phyloP scores from a whole-genome alignment of 305 asterid species.

The Solanum hybrid region DNA sequence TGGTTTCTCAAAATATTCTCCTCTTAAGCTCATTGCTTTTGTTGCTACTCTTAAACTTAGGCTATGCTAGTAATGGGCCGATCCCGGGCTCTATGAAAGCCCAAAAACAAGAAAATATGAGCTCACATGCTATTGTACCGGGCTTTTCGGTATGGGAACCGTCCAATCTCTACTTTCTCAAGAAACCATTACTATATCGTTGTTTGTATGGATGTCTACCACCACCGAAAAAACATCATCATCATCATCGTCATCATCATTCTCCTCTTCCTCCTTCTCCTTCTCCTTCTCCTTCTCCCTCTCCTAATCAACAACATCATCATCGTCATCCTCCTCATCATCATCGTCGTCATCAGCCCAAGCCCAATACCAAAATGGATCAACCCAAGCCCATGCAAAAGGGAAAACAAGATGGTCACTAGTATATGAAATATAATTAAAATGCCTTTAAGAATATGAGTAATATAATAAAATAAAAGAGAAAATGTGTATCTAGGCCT shows the following conservation, averaged over 20 bases:
- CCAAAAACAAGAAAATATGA: not conserved
- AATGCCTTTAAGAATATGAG: not conserved
- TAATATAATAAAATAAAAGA: too few species aligned
- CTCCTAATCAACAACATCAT: not conserved
- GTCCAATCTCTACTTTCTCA: not conserved
- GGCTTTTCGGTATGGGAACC: not conserved
- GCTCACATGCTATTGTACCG: not conserved
- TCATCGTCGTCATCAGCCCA: not conserved
- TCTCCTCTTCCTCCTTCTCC: not conserved
- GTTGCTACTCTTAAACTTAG: not conserved
- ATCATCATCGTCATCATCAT: not conserved
- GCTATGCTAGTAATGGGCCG: not conserved
- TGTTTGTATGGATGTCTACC: not conserved
- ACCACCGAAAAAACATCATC: not conserved
- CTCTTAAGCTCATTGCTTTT: not conserved
- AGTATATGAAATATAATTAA: not conserved
- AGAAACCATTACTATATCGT: not conserved
- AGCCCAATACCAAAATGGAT: not conserved
- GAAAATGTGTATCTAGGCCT: not conserved
- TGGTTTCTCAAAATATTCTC: not conserved
- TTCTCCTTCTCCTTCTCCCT: not conserved
- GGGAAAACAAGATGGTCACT: not conserved
- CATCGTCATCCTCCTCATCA: rapidly evolving
- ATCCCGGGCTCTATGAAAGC: not conserved
- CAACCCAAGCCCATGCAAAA: not conserved